phyloP scores from a whole-genome alignment of 805 yeast species.

The Pichia deserticola region DNA sequence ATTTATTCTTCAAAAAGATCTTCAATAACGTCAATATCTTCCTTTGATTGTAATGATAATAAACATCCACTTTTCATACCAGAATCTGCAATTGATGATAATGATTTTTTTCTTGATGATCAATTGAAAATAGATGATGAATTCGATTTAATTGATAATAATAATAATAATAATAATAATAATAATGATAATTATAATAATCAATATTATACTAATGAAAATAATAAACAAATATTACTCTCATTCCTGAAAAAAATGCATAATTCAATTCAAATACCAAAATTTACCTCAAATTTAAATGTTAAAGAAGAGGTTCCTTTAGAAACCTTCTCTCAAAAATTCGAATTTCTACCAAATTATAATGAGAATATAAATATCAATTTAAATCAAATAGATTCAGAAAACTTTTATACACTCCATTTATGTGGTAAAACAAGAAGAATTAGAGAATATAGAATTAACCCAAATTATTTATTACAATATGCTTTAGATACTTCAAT shows the following conservation, averaged over 20 bases:
- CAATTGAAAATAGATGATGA: too few species aligned
- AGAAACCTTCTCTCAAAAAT: conserved; percentile 9
- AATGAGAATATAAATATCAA: background rate
- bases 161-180: too few species aligned
- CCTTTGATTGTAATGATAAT: background rate
- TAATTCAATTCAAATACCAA: background rate
- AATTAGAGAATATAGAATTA: conserved; percentile 40
- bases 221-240: too few species aligned
- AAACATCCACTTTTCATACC: background rate
- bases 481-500: conserved; percentile 41
- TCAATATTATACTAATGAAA: too few species aligned
- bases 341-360: background rate
- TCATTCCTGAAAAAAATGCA: background rate
- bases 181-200: too few species aligned
- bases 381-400: background rate
- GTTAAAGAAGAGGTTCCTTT: conserved; percentile 3
- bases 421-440: conserved; percentile 11
- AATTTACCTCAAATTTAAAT: background rate
- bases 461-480: conserved; percentile 39
- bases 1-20: background rate
- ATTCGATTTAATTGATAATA: background rate
- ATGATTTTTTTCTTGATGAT: too few species aligned
- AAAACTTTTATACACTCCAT: conserved; percentile 1
- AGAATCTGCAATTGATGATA: background rate
- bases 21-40: background rate